phyloP scores from a whole-genome alignment of 805 yeast genomes.

The Priceomyces carsonii region DNA sequence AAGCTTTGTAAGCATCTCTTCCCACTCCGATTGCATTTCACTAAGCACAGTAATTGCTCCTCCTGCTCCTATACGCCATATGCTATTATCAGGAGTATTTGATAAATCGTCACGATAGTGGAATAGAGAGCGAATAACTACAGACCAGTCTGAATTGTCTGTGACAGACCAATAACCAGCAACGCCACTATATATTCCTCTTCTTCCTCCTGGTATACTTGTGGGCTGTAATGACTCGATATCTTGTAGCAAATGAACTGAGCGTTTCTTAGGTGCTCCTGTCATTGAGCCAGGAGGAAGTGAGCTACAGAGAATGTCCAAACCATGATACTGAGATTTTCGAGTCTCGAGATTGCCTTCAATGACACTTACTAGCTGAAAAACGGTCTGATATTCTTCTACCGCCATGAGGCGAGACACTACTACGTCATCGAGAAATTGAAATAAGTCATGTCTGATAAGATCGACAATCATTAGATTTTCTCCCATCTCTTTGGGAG shows the following conservation, averaged over 20 bases:
- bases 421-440: constrained; percentile 60
- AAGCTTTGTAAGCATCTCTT: constrained; percentile 82
- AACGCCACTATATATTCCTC: constrained; percentile 92
- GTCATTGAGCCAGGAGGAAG: constrained; percentile 99
- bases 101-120: constrained; percentile 54
- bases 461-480: constrained; percentile 96
- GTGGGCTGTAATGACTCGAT: constrained; percentile 49
- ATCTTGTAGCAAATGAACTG: constrained; percentile 75
- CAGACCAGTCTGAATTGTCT: constrained; percentile 94
- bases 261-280: constrained; percentile 95
- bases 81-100: constrained; percentile 18
- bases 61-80: constrained; percentile 95
- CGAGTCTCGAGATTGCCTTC: constrained; percentile 53
- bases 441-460: constrained; percentile 86
- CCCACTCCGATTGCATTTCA: constrained; percentile 82
- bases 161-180: constrained; percentile 93
- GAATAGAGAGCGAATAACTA: constrained; percentile 82
- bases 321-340: constrained; percentile 52
- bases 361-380: constrained; percentile 87
- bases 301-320: constrained; percentile 75
- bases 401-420: constrained; percentile 85
- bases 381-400: constrained; percentile 90
- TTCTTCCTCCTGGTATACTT: constrained; percentile 44
- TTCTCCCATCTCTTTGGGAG: constrained; percentile 94
- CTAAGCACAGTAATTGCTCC: constrained; percentile 95